A percentile compares a stretch with the other conserved stretches of the same genome.
phyloP scores from a whole-genome alignment of 1,284 basidiomycete species.

The Ceratobasidium sp. region DNA sequence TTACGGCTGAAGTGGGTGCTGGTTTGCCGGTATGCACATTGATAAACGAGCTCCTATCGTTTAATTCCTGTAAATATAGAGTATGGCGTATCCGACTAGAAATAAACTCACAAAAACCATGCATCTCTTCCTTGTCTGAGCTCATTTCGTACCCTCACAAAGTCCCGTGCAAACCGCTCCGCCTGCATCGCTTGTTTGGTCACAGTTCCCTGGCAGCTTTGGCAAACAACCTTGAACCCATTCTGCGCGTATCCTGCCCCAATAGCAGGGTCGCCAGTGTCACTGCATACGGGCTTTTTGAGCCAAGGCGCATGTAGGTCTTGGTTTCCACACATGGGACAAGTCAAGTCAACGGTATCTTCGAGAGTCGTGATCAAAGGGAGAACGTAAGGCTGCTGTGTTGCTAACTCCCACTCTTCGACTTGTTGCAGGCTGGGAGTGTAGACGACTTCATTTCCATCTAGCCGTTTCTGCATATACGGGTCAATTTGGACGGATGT shows the following conservation, averaged over 20 bases:
- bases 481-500: neutral
- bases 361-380: constrained; percentile 24
- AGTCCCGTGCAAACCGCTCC: constrained; percentile 32
- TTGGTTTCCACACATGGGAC: constrained; percentile 35
- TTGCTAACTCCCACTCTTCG: constrained; percentile 39
- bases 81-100: neutral
- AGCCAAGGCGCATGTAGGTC: constrained; percentile 31
- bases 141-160: constrained; percentile 32
- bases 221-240: constrained; percentile 25
- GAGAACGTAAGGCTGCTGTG: constrained; percentile 35
- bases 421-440: constrained; percentile 21
- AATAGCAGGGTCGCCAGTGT: neutral
- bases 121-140: constrained; percentile 25
- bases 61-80: neutral
- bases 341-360: constrained; percentile 31
- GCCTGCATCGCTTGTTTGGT: constrained; percentile 34
- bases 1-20: constrained; percentile 4
- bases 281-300: constrained; percentile 20
- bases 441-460: constrained; percentile 29
- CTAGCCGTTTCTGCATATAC: constrained; percentile 22
- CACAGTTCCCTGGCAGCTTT: constrained; percentile 32
- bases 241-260: constrained; percentile 34
- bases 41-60: constrained; percentile 25
- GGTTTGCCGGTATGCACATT: constrained; percentile 37
- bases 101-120: constrained; percentile 33